Conservation (phyloP, 257 asterid genomes). For the Perilla frutescens region DNA sequence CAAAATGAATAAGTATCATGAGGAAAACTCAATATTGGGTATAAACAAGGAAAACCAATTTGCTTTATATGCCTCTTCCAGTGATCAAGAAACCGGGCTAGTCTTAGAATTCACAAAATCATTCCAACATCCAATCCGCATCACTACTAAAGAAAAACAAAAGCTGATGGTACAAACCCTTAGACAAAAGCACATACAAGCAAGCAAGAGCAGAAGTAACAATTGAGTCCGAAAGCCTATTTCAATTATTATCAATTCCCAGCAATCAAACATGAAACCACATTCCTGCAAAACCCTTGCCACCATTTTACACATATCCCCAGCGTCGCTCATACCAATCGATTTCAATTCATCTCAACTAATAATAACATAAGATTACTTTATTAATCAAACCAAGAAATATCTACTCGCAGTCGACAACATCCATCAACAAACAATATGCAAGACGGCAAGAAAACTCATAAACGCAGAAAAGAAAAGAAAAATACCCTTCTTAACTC, state of each 20-base stretch:
- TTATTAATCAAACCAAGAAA: background rate
- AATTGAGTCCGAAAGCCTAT: background rate
- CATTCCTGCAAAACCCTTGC: background rate
- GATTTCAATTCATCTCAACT: background rate
- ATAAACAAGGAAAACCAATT: background rate
- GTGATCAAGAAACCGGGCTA: background rate
- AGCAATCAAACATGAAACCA: background rate
- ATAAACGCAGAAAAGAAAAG: background rate
- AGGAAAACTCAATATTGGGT: background rate
- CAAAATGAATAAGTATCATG: background rate
- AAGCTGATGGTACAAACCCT: background rate
- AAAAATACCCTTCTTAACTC: slow-evolving; percentile 80
- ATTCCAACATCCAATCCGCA: background rate
- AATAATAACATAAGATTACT: background rate
- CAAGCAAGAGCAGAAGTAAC: background rate
- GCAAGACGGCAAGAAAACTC: background rate
- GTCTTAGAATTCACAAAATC: background rate
- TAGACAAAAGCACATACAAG: background rate
- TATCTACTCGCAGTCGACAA: background rate
- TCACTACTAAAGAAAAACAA: background rate
- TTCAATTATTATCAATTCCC: slow-evolving; percentile 1
- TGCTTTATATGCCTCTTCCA: background rate
- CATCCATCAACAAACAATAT: background rate
- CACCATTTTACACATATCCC: background rate
- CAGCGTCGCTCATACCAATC: background rate